Base-by-base conservation (phyloP, 139 green algal species). In the Picochlorum costavermella region DNA sequence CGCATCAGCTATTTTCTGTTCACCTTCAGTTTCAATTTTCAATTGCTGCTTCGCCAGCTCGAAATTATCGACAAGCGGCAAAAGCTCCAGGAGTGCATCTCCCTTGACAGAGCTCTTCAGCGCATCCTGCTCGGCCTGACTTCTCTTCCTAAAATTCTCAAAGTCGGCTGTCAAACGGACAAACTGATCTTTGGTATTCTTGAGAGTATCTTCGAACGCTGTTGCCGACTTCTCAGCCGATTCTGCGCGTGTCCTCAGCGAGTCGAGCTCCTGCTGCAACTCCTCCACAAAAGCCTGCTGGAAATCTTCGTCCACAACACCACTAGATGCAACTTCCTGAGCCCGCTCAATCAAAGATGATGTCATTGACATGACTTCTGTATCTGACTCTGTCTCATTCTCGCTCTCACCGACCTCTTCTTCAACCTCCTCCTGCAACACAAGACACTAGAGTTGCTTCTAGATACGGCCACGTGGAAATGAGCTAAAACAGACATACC, bases 81-180 rank as follows among this genome's bases (percentile, higher is more conserved):
- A 75, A 73, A 98, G 65, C 17, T 75, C 64, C 37, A 77, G 71
- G 20, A 98, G 60, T 16, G 93, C 79, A 60, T 91, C 80, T 6
- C 80, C 85, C 49, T 84, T 85, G 5, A 83, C 78, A 5, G 44
- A 80, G 13, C 71, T 66, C 2, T 69, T 65, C 12, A 95, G 37
- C 43, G 70, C 48, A 6, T 83, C 81, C 73, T 92, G 96, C 82
- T 98, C 90, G 13, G 46, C 46, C 1, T 68, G 62, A 49, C 81
- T 87, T 50, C 94, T 79, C 66, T 95, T 92, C 43, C 90, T 77
- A 86, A 96, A 99, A 80, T 99, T 99, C n/a, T 99, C 94, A 78
- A 98, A 99, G 70, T 99, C 94, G 10, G 94, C 94, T 40, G 78
- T 87, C 43, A 98, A 81, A 3, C 94, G 78, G 33, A 98, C 63